A percentile compares a stretch with the other conserved stretches of the same genome.
Conservation (phyloP, 2,329 filamentous ascomycete genomes). For the Penicillium sp. region DNA sequence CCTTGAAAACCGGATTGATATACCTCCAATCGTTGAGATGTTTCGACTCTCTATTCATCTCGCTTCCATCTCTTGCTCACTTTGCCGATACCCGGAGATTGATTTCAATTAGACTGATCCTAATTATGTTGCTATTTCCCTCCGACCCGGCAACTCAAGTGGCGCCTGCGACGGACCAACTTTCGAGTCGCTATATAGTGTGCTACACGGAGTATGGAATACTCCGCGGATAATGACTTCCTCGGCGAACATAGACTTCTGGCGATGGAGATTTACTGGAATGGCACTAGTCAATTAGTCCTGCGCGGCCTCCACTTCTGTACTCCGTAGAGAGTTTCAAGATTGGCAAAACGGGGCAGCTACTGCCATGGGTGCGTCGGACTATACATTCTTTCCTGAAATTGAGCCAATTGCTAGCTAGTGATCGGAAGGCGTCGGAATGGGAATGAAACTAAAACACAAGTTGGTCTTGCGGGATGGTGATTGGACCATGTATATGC, state of each 20-base stretch:
- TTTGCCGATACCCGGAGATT: neutral
- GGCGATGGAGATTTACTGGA: neutral
- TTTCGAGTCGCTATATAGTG: neutral
- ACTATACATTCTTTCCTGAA: neutral
- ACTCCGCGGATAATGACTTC: neutral
- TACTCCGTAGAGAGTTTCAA: neutral
- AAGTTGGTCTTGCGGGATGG: neutral
- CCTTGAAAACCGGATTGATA: neutral
- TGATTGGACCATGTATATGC: neutral
- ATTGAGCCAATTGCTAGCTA: neutral
- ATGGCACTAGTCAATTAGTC: neutral
- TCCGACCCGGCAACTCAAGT: neutral
- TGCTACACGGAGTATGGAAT: neutral
- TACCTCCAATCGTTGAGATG: neutral
- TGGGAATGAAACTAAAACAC: neutral
- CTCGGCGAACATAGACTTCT: neutral
- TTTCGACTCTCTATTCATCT: neutral
- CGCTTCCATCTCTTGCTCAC: neutral
- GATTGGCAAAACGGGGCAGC: neutral
- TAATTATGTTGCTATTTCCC: neutral
- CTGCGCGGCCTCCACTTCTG: neutral
- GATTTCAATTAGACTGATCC: neutral
- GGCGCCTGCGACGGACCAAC: neutral
- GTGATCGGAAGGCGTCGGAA: neutral
- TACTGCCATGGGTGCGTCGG: neutral